Evolutionary conservation across 225 moss, liverwort and hornwort genomes (phyloP).

Genomic region (Physcomitrellopsis africana): DNA sequence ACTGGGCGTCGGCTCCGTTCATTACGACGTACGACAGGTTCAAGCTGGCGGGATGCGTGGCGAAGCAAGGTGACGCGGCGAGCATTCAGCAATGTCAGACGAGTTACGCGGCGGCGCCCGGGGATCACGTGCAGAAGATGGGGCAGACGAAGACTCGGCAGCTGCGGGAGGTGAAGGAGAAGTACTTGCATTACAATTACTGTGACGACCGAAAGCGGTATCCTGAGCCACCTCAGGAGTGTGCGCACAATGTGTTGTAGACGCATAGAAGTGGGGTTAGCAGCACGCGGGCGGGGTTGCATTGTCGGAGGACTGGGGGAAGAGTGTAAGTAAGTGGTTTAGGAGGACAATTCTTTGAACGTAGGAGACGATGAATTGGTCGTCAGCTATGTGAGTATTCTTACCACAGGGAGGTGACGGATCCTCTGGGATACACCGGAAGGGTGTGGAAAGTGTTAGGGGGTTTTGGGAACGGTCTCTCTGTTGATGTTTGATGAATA

Average conservation of each 20-base stretch:
- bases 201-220: constrained; percentile 46
- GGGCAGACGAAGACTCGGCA: constrained; percentile 2
- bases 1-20: constrained; percentile 67
- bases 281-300: too few species aligned
- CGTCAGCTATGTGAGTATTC: too few species aligned
- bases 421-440: too few species aligned
- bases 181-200: constrained; percentile 64
- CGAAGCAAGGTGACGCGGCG: not conserved
- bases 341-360: too few species aligned
- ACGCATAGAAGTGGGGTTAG: too few species aligned
- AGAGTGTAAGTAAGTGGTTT: too few species aligned
- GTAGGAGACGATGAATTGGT: too few species aligned
- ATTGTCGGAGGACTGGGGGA: too few species aligned
- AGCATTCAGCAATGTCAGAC: constrained; percentile 21
- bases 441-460: too few species aligned
- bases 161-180: constrained; percentile 57
- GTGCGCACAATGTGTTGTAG: constrained; percentile 26
- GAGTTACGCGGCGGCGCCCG: rapidly evolving
- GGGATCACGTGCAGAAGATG: not conserved
- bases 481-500: too few species aligned
- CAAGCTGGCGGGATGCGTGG: not conserved
- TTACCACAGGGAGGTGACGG: too few species aligned
- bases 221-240: not conserved
- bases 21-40: constrained; percentile 35
- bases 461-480: too few species aligned